Conservation (phyloP, 2,329 filamentous ascomycete species). For the Colletotrichum abscissum region DNA sequence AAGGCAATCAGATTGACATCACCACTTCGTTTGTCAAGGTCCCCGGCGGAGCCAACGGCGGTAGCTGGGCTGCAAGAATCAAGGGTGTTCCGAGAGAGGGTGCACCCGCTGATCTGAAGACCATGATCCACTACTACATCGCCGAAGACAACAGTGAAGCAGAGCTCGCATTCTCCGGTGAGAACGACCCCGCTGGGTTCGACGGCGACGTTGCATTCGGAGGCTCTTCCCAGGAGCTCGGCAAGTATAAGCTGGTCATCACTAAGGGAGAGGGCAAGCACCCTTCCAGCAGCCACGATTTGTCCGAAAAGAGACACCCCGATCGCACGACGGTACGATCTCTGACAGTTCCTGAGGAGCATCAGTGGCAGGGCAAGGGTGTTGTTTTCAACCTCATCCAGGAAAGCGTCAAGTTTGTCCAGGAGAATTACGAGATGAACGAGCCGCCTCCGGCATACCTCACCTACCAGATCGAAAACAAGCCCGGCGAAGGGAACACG, state of each 20-base stretch:
- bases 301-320: constrained; percentile 75
- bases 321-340: constrained; percentile 83
- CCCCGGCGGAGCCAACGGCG: constrained; percentile 84
- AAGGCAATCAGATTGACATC: constrained; percentile 87
- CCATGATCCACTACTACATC: constrained; percentile 84
- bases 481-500: constrained; percentile 78
- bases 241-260: constrained; percentile 82
- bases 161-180: constrained; percentile 67
- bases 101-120: constrained; percentile 75
- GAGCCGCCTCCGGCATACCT: constrained; percentile 85
- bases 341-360: constrained; percentile 71
- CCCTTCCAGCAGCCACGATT: constrained; percentile 72
- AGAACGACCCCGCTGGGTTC: constrained; percentile 60
- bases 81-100: constrained; percentile 82
- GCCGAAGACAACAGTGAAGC: constrained; percentile 80
- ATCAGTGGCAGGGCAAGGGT: constrained; percentile 87
- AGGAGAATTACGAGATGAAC: constrained; percentile 62
- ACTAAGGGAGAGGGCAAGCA: constrained; percentile 76
- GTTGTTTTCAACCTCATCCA: constrained; percentile 67
- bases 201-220: constrained; percentile 73
- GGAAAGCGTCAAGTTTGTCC: constrained; percentile 59
- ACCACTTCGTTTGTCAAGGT: constrained; percentile 95
- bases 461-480: constrained; percentile 81
- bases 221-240: constrained; percentile 78
- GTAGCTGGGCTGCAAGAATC: constrained; percentile 91